Percentiles rank a stretch among this genome's conserved stretches.
These are phyloP conservation scores for Recurvomyces mirabilis DNA, from an alignment of 495 filamentous ascomycete species.

Conservation along the genomic window DNA sequence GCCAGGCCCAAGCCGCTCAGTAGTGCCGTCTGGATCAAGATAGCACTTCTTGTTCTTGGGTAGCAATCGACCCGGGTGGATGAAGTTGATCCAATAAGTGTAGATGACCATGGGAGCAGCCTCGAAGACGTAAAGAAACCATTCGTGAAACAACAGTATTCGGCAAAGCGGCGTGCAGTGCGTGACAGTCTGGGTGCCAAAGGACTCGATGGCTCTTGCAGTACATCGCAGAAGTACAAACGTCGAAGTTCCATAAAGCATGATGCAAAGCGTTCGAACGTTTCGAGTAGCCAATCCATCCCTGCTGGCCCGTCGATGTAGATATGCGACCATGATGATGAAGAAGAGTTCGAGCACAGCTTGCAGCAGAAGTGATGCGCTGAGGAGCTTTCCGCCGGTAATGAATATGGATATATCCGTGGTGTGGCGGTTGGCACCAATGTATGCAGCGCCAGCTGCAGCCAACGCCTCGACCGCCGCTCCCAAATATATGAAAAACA, in stretches of 20 bases:
- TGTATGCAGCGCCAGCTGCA: conserved; percentile 51
- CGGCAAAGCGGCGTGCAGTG: conserved; percentile 18
- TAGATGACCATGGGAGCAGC: conserved; percentile 31
- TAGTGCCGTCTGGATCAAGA: conserved; percentile 25
- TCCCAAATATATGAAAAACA: conserved; percentile 60
- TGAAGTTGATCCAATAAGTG: conserved; percentile 26
- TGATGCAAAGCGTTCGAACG: conserved; percentile 43
- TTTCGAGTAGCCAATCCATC: conserved; percentile 43
- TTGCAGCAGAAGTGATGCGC: conserved; percentile 31
- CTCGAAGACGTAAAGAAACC: conserved; percentile 33
- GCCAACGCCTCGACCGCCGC: conserved; percentile 54
- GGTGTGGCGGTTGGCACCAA: conserved; percentile 46
- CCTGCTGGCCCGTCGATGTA: conserved; percentile 40
- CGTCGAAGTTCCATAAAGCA: conserved; percentile 25
- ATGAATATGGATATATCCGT: conserved; percentile 49
- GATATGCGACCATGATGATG: conserved; percentile 27
- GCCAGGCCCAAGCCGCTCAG: conserved; percentile 26
- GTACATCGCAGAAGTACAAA: conserved; percentile 31
- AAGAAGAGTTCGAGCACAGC: conserved; percentile 30
- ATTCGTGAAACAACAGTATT: conserved; percentile 24
- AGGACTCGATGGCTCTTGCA: conserved; percentile 28
- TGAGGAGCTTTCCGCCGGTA: conserved; percentile 28
- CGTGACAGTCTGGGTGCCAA: conserved; percentile 21
- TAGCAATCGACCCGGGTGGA: conserved; percentile 26
- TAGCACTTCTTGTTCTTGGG: conserved; percentile 23